Evolutionary conservation across 139 green algal genomes (phyloP).

Genomic region (Penium margaritaceum): DNA sequence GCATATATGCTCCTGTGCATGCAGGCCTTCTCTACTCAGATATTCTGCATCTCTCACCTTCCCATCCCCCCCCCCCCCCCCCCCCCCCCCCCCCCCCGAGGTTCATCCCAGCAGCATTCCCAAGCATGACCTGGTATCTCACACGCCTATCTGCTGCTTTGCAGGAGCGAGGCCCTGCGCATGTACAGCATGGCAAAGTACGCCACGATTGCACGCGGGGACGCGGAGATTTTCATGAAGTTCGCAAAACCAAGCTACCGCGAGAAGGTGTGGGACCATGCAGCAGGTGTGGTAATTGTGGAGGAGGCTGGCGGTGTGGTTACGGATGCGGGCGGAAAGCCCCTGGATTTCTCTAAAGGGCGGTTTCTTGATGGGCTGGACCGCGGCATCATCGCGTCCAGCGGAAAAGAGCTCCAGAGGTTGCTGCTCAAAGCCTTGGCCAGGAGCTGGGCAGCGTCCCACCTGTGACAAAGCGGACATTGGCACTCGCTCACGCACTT

Average conservation of each 20-base stretch:
- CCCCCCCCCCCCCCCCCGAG: no score
- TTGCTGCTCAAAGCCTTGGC: no score
- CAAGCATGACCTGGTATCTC: no score
- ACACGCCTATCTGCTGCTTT: no score
- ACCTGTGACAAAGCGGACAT: no score
- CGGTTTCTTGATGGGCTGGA: conserved; percentile 45
- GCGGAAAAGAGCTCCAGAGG: no score
- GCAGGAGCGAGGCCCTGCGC: conserved; percentile 28
- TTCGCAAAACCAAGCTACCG: conserved; percentile 49
- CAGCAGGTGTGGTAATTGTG: conserved; percentile 51
- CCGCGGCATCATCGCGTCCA: conserved; percentile 48
- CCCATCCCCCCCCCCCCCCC: not conserved
- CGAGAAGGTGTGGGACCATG: conserved; percentile 57
- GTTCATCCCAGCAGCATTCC: no score
- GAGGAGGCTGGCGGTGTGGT: conserved; percentile 53
- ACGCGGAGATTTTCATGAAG: conserved; percentile 56
- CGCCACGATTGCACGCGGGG: conserved; percentile 43
- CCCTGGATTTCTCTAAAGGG: conserved; percentile 48
- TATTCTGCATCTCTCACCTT: not conserved
- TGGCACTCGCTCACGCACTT: no score
- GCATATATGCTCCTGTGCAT: no score
- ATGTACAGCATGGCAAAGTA: conserved; percentile 56
- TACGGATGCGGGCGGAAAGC: conserved; percentile 46
- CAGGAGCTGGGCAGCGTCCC: no score
- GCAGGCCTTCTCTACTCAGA: no score